These are phyloP conservation scores for Lumnitzera racemosa DNA, from an alignment of 345 rosid genomes.

Conservation along the genomic window DNA sequence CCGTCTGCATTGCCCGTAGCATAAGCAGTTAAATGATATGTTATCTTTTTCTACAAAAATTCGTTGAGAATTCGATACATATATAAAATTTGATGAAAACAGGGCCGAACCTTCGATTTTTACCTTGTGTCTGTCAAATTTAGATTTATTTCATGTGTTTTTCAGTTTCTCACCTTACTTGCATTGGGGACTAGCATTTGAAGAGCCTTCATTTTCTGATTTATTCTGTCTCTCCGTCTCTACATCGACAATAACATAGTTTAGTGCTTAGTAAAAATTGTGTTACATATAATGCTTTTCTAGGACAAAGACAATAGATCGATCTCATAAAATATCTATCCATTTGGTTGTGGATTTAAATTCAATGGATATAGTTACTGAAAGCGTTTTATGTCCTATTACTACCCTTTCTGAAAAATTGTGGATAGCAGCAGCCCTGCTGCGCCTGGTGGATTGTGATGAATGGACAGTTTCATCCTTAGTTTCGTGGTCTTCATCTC, in stretches of 20 bases:
- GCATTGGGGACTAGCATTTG: constrained; percentile 74
- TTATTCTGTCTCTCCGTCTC: constrained; percentile 80
- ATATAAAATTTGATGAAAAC: not conserved
- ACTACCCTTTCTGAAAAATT: constrained; percentile 91
- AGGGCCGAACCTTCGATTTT: too few relatives aligned
- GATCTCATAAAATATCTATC: too few relatives aligned
- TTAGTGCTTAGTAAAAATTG: not conserved
- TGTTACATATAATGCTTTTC: not conserved
- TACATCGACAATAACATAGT: constrained; percentile 30
- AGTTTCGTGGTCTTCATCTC: constrained; percentile 26
- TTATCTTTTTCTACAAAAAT: too few relatives aligned
- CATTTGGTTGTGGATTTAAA: too few relatives aligned
- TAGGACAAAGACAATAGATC: too few relatives aligned
- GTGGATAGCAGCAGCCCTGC: constrained; percentile 87
- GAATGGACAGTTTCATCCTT: constrained; percentile 5
- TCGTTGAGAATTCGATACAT: not conserved
- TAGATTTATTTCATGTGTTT: not conserved
- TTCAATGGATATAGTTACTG: not conserved
- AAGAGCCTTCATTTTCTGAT: constrained; percentile 66
- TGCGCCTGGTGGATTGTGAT: constrained; percentile 46
- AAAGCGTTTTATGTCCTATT: too few relatives aligned
- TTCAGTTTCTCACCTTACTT: constrained; percentile 47
- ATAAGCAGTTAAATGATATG: too few relatives aligned
- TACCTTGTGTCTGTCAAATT: too few relatives aligned
- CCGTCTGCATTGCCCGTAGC: constrained; percentile 49